phyloP scores from a whole-genome alignment of 495 filamentous ascomycete species.

The Sordaria brevicollis region DNA sequence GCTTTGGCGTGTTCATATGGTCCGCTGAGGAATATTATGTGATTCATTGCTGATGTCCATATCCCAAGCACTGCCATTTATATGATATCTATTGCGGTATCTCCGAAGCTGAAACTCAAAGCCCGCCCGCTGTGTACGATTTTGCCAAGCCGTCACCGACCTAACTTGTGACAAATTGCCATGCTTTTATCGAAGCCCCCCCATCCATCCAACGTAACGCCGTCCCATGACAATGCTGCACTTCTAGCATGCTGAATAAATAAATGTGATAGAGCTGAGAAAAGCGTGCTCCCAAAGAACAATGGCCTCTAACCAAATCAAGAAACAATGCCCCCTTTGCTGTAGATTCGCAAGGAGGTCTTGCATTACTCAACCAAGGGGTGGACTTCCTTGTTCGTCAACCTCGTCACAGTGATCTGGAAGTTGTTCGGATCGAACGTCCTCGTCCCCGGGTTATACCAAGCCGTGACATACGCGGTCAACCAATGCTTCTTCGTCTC shows the following conservation, averaged over 20 bases:
- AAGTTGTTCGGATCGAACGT: constrained; percentile 4
- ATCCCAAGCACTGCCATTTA: neutral
- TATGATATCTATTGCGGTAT: neutral
- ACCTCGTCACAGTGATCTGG: constrained; percentile 1
- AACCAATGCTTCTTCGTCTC: constrained; percentile 39
- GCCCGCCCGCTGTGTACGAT: neutral
- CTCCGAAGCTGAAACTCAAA: neutral
- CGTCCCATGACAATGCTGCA: neutral
- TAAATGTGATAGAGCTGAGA: neutral
- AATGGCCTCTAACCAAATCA: neutral
- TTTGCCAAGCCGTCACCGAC: neutral
- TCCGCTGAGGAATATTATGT: neutral
- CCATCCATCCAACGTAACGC: neutral
- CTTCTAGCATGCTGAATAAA: neutral
- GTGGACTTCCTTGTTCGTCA: constrained; percentile 5
- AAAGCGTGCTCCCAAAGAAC: neutral
- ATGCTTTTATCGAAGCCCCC: neutral
- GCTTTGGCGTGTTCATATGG: neutral
- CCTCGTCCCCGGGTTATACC: constrained; percentile 21
- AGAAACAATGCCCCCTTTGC: neutral
- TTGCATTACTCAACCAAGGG: neutral
- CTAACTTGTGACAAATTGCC: neutral
- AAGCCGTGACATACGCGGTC: constrained; percentile 18
- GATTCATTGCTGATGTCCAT: neutral
- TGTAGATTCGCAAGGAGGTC: neutral